Conservation (phyloP, 257 asterid genomes). For the Solanum appendiculatum region DNA sequence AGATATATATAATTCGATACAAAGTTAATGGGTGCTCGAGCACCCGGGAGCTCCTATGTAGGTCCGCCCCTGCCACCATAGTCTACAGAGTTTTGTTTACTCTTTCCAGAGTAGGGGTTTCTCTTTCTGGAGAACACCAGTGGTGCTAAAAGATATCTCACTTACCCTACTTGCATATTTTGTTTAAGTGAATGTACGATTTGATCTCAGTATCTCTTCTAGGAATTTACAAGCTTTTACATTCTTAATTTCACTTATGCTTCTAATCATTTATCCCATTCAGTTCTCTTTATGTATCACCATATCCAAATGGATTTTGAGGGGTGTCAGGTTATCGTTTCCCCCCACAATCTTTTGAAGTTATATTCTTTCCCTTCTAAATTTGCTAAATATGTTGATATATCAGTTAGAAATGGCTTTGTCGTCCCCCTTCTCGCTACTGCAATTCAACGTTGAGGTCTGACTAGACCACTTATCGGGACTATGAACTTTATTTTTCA, state of each 20-base stretch:
- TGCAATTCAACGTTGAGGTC: not conserved
- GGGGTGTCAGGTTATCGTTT: not conserved
- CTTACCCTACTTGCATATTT: not conserved
- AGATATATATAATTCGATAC: no score
- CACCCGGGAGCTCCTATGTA: no score
- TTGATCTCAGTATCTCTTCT: not conserved
- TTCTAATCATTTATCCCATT: not conserved
- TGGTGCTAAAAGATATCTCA: not conserved
- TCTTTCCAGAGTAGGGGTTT: not conserved
- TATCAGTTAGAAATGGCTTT: not conserved
- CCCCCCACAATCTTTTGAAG: not conserved
- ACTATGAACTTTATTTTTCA: not conserved
- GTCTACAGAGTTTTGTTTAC: not conserved
- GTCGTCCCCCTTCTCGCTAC: not conserved
- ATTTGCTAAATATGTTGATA: not conserved
- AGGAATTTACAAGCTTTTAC: not conserved
- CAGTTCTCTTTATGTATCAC: not conserved
- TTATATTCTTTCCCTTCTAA: not conserved
- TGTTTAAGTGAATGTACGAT: not conserved
- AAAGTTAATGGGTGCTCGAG: no score
- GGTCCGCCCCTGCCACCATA: no score
- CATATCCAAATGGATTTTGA: not conserved
- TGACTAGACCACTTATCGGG: not conserved
- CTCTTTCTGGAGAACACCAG: not conserved
- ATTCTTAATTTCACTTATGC: not conserved